These are phyloP conservation scores for Solanum megistacrolobum DNA, from an alignment of 257 asterid species.

Conservation along the genomic window DNA sequence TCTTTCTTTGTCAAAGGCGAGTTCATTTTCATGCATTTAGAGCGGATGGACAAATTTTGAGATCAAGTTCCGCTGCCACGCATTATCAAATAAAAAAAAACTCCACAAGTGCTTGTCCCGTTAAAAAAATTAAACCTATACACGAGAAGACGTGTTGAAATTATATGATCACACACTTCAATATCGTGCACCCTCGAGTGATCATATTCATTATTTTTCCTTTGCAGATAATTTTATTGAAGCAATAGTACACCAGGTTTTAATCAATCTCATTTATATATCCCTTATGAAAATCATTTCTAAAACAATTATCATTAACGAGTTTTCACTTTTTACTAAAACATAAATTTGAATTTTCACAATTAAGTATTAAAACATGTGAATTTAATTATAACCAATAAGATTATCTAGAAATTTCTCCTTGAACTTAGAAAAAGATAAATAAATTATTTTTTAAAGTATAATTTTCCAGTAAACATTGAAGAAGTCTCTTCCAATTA, in stretches of 20 bases:
- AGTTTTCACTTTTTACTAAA: constrained; percentile 1
- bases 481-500: constrained; percentile 24
- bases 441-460: neutral
- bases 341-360: neutral
- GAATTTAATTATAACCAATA: neutral
- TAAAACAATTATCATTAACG: neutral
- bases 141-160: neutral
- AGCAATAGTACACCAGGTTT: neutral
- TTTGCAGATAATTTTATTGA: neutral
- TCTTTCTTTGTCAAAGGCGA: neutral
- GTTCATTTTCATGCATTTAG: neutral
- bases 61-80: fast-evolving
- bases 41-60: neutral
- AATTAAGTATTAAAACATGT: neutral
- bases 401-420: neutral
- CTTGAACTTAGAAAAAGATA: neutral
- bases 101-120: fast-evolving
- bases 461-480: neutral
- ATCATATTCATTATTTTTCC: neutral
- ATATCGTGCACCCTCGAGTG: neutral
- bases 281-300: neutral
- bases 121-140: no score
- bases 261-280: neutral
- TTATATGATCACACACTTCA: neutral
- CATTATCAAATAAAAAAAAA: no score